Percentiles rank a stretch among this genome's conserved stretches.
These are phyloP conservation scores for Piper longum DNA, from an alignment of 164 flowering plant species.

Conservation along the genomic window DNA sequence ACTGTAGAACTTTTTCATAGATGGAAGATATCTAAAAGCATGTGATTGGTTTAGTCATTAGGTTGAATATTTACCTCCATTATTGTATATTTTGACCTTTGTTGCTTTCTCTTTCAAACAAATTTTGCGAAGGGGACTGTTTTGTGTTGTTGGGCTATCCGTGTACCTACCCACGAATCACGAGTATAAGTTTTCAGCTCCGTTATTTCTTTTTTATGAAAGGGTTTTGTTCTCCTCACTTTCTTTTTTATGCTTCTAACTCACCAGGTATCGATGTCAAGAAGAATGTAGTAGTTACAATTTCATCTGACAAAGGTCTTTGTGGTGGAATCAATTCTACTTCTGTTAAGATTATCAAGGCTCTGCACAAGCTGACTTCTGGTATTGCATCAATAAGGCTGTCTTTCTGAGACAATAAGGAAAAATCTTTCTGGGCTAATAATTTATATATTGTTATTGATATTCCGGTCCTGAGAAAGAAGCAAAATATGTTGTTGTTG, in stretches of 20 bases:
- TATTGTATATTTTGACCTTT: too few relatives aligned
- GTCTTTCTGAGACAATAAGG: background rate
- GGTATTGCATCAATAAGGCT: constrained; percentile 27
- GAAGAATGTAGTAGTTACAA: constrained; percentile 70
- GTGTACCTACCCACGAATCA: too few relatives aligned
- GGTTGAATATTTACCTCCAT: background rate
- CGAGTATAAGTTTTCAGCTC: background rate
- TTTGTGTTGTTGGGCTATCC: too few relatives aligned
- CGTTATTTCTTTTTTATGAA: background rate
- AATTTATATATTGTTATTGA: background rate
- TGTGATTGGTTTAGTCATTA: too few relatives aligned
- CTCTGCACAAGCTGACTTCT: constrained; percentile 44
- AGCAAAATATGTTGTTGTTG: constrained; percentile 63
- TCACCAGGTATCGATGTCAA: constrained; percentile 76
- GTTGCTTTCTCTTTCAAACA: too few relatives aligned
- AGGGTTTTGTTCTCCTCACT: background rate
- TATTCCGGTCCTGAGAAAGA: constrained; percentile 74
- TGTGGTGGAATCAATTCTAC: constrained; percentile 98
- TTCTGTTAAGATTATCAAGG: constrained; percentile 76
- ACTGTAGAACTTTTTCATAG: background rate
- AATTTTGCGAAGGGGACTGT: too few relatives aligned
- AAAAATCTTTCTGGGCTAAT: background rate
- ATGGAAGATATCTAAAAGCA: background rate
- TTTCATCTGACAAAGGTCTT: constrained; percentile 95
- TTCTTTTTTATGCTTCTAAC: constrained; percentile 4